These are phyloP conservation scores for Diaporthe citriasiana DNA, from an alignment of 2,329 filamentous ascomycete genomes.

Conservation along the genomic window DNA sequence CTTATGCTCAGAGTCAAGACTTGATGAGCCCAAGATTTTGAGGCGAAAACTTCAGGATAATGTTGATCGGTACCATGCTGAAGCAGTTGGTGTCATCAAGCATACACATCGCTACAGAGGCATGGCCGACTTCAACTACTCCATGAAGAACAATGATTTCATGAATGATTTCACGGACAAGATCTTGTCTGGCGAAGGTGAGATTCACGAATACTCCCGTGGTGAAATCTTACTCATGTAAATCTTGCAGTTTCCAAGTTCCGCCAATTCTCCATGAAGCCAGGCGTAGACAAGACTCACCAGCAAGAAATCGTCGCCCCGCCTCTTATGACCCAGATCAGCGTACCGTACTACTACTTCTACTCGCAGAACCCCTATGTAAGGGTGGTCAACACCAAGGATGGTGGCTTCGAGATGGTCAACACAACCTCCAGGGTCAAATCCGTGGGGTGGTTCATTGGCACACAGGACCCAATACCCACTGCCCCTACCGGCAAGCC, in stretches of 20 bases:
- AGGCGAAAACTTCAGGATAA: conserved; percentile 80
- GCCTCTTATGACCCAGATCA: conserved; percentile 81
- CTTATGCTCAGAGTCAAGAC: conserved; percentile 48
- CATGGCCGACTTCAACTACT: conserved; percentile 89
- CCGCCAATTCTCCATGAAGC: conserved; percentile 75
- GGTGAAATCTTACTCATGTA: background rate
- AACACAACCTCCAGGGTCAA: conserved; percentile 71
- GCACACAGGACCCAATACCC: conserved; percentile 72
- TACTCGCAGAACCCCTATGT: conserved; percentile 91
- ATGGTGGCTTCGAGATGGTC: conserved; percentile 65
- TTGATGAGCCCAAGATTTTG: conserved; percentile 68
- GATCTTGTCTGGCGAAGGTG: conserved; percentile 80
- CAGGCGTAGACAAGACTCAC: conserved; percentile 69
- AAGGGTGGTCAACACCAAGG: conserved; percentile 70
- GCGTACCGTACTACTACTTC: conserved; percentile 81
- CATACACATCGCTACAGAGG: conserved; percentile 89
- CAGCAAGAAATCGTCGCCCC: conserved; percentile 83
- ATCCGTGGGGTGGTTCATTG: conserved; percentile 70
- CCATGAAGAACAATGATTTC: conserved; percentile 77
- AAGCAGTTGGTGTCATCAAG: conserved; percentile 79
- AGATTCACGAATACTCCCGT: conserved; percentile 35
- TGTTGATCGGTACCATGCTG: conserved; percentile 73
- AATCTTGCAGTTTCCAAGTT: conserved; percentile 61
- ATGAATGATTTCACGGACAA: conserved; percentile 79
- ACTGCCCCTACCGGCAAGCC: conserved; percentile 73